Evolutionary conservation across 192 early-diverging fungal genomes (phyloP).

Genomic region (Linnemannia exigua): DNA sequence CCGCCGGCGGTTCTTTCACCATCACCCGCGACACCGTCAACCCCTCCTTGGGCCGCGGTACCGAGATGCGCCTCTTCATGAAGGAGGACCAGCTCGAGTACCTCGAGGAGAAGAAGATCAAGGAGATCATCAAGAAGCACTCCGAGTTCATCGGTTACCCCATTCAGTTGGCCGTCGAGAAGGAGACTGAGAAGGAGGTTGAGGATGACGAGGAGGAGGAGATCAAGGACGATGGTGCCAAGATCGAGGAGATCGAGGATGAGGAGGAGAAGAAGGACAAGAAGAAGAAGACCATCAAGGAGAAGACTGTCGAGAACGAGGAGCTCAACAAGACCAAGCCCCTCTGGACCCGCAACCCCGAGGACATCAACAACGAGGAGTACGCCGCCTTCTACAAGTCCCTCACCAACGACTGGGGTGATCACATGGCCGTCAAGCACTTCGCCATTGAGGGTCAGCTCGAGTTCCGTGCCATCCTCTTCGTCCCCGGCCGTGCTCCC

Average conservation of each 20-base stretch:
- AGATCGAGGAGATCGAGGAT: slow-evolving; percentile 88
- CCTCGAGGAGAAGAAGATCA: slow-evolving; percentile 99
- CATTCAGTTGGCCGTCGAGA: slow-evolving; percentile 95
- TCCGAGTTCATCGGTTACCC: slow-evolving; percentile 99
- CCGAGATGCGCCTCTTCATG: slow-evolving; percentile 94
- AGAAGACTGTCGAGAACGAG: slow-evolving; percentile 87
- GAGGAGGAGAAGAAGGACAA: slow-evolving; percentile 81
- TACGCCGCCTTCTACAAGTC: slow-evolving; percentile 99
- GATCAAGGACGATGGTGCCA: slow-evolving; percentile 76
- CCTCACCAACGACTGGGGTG: slow-evolving; percentile 99
- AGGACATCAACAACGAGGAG: slow-evolving; percentile 96
- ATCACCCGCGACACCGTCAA: slow-evolving; percentile 95
- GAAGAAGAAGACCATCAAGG: slow-evolving; percentile 89
- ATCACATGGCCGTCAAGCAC: slow-evolving; percentile 98
- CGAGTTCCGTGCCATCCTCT: slow-evolving; percentile 99
- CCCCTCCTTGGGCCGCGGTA: slow-evolving; percentile 94
- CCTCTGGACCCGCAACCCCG: slow-evolving; percentile 99
- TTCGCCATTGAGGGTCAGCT: slow-evolving; percentile 99
- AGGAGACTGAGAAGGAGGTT: slow-evolving; percentile 99
- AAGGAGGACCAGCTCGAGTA: slow-evolving; percentile 99
- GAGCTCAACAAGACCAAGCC: slow-evolving; percentile 99
- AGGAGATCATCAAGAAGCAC: slow-evolving; percentile 99
- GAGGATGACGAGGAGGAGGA: slow-evolving; percentile 92
- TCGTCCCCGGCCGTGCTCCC: slow-evolving; percentile 95
- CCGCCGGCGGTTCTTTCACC: slow-evolving; percentile 92